Evolutionary conservation across 176 grass and related monocot species (phyloP), one percentile per base, ranked within the genome.

Genomic region (Aegilops longissima): DNA sequence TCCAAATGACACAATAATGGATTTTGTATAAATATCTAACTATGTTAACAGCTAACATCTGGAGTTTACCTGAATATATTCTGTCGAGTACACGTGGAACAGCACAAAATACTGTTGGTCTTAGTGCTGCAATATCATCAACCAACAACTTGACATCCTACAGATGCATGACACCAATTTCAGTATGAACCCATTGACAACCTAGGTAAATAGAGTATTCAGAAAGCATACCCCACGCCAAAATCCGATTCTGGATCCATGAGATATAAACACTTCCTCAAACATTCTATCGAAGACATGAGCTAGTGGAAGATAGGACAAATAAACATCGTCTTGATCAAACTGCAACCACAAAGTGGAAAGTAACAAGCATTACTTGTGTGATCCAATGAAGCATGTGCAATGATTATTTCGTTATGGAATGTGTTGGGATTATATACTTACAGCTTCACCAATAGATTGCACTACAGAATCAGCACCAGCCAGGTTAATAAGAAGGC

Each of bases 21-120:
- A 75, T 34, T 14, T 58, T 61, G 10, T 77, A 70, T 77, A 51
- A 17, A 17, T 85, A 44, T 13, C 21, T 49, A 40, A 76, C 45
- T 10, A 47, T 27, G 12, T 25, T 12, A 76, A 69, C 12, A 77
- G 21, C 21, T 12, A 63, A 42, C 9, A 74, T 65, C 5, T 83
- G 10, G 38, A 87, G 67, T 24, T 80, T 91, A 98, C 96, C 93
- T 85, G 93, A 94, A 90, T 92, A 98, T 39, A 98, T 94, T 77
- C 93, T 91, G 30, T 98, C 93, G 7, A 98, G 90, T 49, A 98
- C 96, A 94, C 93, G 96, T 56, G 96, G 96, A 90, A 98, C 96
- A 35, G 96, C 96, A 83, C 92, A 95, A 66, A 98, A 95, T 73
- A 95, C 24, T 10, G 96, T 94, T 68, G 96, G 96, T 69, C 80